Base-by-base conservation (phyloP, 257 asterid genomes). In the Coffea canephora region DNA sequence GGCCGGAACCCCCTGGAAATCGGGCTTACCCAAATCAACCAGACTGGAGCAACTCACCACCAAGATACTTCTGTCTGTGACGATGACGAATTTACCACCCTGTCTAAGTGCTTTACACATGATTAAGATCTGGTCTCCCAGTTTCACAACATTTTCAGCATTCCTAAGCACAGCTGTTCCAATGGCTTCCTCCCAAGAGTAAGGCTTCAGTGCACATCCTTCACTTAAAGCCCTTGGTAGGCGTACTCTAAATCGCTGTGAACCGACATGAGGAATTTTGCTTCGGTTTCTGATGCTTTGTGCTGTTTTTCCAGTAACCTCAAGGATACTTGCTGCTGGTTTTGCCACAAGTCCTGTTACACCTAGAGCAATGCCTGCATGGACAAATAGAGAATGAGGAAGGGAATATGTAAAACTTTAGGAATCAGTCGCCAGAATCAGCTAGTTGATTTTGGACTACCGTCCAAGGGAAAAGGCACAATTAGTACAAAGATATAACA, bases 301-400 rank as follows among this genome's bases (percentile, higher is more conserved):
- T 77, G 99, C 99, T 62, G 99, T 91, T 93, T 91, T 95, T 43
- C 98, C 99, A 0, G 99, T 93, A 79, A 93, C 97, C 90, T 95
- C 97, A 45, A 95, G 97, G 79, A 95, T 91, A 85, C 99, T 95
- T 36, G 99, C 99, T 49, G 99, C 97, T 41, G 99, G 99, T 79
- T 92, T 91, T 76, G 99, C 97, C 78, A 95, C 94, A 43, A 95
- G 94, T 45, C 97, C 98, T 0, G 99, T 91, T 81, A 95, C 95
- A 69, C 99, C 99, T 50, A 95, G 84, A 49, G 97, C 99, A 82
- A 95, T 87, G 82, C 99, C 98, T 93, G 89, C 49, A 84, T 77
- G 75, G 72, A 69, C 31, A 75, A 67, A 41, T 64, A 54, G 39
- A 34, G 1, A 49, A 46, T 76, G 27, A 48, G 68, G 19, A 73